Evolutionary conservation across 2,329 filamentous ascomycete genomes (phyloP).

Genomic region (Huntiella decipiens): DNA sequence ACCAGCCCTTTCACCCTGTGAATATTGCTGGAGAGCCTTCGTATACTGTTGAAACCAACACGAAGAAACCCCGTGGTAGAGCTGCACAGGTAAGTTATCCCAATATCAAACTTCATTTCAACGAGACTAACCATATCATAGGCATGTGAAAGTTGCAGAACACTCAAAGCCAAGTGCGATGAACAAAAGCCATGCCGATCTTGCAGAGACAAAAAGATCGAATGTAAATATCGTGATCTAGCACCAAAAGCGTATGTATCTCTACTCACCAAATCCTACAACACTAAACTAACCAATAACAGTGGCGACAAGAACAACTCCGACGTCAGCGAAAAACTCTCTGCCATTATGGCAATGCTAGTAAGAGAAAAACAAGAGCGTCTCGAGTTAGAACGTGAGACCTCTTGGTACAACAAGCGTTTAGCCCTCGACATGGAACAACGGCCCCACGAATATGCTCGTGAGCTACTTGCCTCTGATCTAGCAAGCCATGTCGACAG

Average conservation of each 20-base stretch:
- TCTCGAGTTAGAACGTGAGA: too few relatives aligned
- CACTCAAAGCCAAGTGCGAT: slow-evolving; percentile 80
- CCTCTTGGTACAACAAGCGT: too few relatives aligned
- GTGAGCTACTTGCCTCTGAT: too few relatives aligned
- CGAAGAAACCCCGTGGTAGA: slow-evolving; percentile 44
- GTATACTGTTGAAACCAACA: not conserved
- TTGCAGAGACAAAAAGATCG: slow-evolving; percentile 69
- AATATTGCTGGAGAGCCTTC: not conserved
- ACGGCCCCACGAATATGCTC: too few relatives aligned
- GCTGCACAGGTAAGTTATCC: slow-evolving; percentile 36
- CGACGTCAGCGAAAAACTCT: too few relatives aligned
- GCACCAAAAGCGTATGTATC: slow-evolving; percentile 66
- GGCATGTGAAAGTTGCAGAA: slow-evolving; percentile 81
- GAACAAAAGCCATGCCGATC: slow-evolving; percentile 69
- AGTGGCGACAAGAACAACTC: too few relatives aligned
- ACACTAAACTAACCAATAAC: too few relatives aligned
- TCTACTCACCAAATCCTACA: too few relatives aligned
- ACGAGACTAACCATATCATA: slow-evolving; percentile 21
- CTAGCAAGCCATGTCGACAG: too few relatives aligned
- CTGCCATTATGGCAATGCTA: too few relatives aligned
- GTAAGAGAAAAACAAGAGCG: too few relatives aligned
- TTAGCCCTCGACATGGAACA: too few relatives aligned
- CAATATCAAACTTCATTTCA: slow-evolving; percentile 14
- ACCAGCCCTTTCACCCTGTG: not conserved
- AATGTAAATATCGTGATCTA: slow-evolving; percentile 78